phyloP scores from a whole-genome alignment of 148 eudicot genomes.

The Salicornia ramosissima region DNA sequence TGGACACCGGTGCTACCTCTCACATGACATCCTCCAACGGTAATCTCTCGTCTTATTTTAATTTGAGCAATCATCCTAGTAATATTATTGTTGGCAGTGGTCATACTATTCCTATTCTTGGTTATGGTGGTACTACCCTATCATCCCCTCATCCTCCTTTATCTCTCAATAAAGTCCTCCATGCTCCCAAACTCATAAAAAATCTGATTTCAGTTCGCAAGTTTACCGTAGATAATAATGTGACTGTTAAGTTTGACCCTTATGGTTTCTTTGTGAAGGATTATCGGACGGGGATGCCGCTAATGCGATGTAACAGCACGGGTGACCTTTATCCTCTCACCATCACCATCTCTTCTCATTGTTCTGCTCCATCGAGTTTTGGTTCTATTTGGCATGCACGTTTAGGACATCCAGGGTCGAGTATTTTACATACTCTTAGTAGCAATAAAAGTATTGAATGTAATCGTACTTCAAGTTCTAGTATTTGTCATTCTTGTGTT shows the following conservation, averaged over 20 bases:
- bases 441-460: conserved; percentile 2
- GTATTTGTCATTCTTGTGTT: background rate
- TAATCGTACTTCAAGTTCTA: background rate
- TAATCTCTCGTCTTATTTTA: background rate
- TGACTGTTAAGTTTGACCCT: too few relatives aligned
- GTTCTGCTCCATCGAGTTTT: background rate
- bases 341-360: too few relatives aligned
- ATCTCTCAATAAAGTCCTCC: background rate
- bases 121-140: background rate
- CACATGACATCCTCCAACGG: background rate
- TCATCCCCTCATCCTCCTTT: background rate
- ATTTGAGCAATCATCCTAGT: background rate
- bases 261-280: too few relatives aligned
- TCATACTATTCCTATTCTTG: background rate
- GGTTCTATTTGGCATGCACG: conserved; percentile 8
- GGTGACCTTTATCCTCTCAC: too few relatives aligned
- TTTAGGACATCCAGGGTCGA: background rate
- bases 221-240: too few relatives aligned
- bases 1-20: background rate
- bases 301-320: background rate
- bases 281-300: background rate
- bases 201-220: background rate
- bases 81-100: background rate
- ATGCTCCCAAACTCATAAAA: background rate
- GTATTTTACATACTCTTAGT: background rate